Conservation (phyloP, 2,329 filamentous ascomycete genomes). For the Tolypocladium cylindrosporum region DNA sequence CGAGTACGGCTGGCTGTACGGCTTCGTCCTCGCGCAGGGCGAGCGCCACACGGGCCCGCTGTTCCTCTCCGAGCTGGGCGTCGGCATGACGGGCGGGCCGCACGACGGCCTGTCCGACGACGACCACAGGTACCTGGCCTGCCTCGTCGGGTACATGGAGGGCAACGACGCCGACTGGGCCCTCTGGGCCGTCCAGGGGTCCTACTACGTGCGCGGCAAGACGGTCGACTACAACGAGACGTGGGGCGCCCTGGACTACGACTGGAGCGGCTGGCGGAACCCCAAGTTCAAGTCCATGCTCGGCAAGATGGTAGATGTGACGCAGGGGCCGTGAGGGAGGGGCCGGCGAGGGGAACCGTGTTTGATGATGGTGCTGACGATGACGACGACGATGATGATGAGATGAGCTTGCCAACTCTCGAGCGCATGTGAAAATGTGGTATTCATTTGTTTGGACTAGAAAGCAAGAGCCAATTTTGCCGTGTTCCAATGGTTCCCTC, state of each 20-base stretch:
- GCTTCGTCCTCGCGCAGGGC: conserved; percentile 40
- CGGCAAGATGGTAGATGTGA: conserved; percentile 27
- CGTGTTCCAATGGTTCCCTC: background rate
- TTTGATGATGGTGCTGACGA: background rate
- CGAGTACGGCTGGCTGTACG: conserved; percentile 36
- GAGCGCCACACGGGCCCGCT: conserved; percentile 40
- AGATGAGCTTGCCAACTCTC: background rate
- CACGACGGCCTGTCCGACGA: conserved; percentile 31
- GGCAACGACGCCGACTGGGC: conserved; percentile 50
- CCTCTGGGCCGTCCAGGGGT: conserved; percentile 47
- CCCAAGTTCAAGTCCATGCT: conserved; percentile 22
- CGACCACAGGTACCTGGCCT: conserved; percentile 39
- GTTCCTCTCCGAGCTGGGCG: conserved; percentile 51
- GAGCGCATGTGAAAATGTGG: background rate
- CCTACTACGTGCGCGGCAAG: conserved; percentile 46
- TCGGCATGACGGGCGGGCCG: conserved; percentile 33
- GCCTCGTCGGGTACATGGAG: conserved; percentile 41
- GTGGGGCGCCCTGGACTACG: conserved; percentile 38
- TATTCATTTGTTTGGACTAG: background rate
- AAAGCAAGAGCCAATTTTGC: background rate
- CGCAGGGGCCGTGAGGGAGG: conserved; percentile 20
- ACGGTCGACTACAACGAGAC: conserved; percentile 40
- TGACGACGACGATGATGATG: background rate
- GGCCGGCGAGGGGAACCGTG: background rate
- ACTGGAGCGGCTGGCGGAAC: conserved; percentile 29